Base-by-base conservation (phyloP, 306 rosid genomes). In the Acacia acuminata region DNA sequence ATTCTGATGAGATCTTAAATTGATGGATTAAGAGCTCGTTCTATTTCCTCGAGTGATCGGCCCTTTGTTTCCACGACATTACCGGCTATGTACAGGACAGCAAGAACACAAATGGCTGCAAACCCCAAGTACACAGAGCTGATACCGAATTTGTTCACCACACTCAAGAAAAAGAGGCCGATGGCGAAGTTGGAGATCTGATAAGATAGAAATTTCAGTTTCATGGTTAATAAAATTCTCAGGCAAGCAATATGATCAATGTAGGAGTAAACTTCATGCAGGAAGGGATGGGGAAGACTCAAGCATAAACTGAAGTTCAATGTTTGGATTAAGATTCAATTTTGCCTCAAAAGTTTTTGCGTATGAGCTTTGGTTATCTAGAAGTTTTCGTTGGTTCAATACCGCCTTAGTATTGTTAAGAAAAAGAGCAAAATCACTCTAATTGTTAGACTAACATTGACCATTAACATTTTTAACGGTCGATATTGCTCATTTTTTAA, bases 41-140 rank as follows among this genome's bases (percentile, higher is more conserved):
- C 99, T 53, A 96, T 96, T 85, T 94, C 99, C 87, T 96, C 99
- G 90, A 96, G 77, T 0, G 99, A 96, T 48, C 98, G 89, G 24
- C 99, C 99, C 88, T 96, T 96, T 0, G 99, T 96, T 89, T 96
- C 99, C 55, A 96, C 98, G 2, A 96, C 94, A 16, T 93, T 96
- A 74, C 92, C 84, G 4, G 97, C 83, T 85, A 92, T 84, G 93
- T 96, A 96, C 86, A 93, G 14, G 83, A 96, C 96, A 34, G 98
- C 99, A 32, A 96, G 97, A 85, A 87, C 75, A 78, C 99, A 96
- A 68, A 93, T 88, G 40, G 80, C 81, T 3, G 97, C 55, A 69
- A 96, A 96, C 34, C 99, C 99, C 58, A 96, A 76, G 85, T 96
- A 96, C 74, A 96, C 99, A 0, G 85, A 84, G 91, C 96, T 91